These are phyloP conservation scores for Collybia mongolica DNA, from an alignment of 768 basidiomycete species.

Conservation along the genomic window DNA sequence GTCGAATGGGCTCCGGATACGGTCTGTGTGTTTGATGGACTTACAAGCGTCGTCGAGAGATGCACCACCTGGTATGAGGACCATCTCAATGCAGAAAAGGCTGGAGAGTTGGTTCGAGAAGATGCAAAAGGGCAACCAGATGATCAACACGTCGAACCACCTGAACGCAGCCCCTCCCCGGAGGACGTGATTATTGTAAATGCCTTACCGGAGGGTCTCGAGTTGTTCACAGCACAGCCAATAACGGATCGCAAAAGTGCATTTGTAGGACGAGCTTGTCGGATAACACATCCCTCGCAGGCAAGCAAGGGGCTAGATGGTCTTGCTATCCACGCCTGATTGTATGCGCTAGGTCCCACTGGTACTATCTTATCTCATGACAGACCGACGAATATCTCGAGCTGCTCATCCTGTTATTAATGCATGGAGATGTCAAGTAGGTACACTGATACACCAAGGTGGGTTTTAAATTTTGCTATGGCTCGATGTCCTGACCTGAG, in stretches of 20 bases:
- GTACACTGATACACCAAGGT: conserved; percentile 75
- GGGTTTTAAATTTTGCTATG: neutral
- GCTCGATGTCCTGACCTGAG: neutral
- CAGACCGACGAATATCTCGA: conserved; percentile 70
- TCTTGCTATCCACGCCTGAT: conserved; percentile 6
- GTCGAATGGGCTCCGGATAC: conserved; percentile 74
- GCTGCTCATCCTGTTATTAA: conserved; percentile 81
- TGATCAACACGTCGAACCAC: conserved; percentile 9
- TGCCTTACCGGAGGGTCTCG: conserved; percentile 54
- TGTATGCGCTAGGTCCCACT: conserved; percentile 52
- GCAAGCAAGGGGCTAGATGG: conserved; percentile 33
- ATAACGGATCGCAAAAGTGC: conserved; percentile 84
- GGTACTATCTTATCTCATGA: conserved; percentile 64
- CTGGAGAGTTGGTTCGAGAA: conserved; percentile 54
- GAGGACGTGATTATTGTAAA: conserved; percentile 13
- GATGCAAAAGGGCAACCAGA: conserved; percentile 36
- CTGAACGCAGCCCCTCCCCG: neutral
- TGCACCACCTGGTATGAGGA: conserved; percentile 72
- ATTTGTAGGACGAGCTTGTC: conserved; percentile 85
- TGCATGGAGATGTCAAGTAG: conserved; percentile 77
- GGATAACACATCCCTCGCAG: conserved; percentile 74
- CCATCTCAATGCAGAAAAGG: conserved; percentile 54
- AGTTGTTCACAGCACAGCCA: conserved; percentile 71
- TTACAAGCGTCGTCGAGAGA: conserved; percentile 71
- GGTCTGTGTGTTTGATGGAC: conserved; percentile 86